Evolutionary conservation across 164 flowering plant genomes (phyloP).

Genomic region (Liquidambar formosana): DNA sequence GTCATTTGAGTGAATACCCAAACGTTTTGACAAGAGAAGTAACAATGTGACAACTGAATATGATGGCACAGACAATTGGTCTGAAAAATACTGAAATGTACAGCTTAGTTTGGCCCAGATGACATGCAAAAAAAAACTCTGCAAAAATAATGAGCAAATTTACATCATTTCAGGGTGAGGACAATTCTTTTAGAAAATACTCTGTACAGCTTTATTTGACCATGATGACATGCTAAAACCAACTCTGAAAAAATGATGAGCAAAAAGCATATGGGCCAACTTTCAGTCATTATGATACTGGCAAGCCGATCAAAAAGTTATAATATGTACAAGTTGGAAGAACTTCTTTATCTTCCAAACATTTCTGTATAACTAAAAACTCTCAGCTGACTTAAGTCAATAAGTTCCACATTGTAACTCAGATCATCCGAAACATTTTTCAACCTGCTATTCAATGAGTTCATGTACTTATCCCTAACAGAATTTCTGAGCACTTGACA

Average conservation of each 20-base stretch:
- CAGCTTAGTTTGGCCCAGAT: background rate
- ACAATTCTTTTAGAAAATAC: background rate
- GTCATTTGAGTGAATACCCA: background rate
- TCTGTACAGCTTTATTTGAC: background rate
- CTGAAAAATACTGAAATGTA: background rate
- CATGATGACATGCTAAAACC: background rate
- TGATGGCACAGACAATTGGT: background rate
- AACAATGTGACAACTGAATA: background rate
- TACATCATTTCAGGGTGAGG: too few species aligned
- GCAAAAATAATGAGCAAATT: background rate
- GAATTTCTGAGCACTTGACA: too few species aligned
- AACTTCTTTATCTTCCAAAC: background rate
- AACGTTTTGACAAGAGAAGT: background rate
- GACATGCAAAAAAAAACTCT: background rate
- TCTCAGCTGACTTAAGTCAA: too few species aligned
- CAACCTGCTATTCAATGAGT: too few species aligned
- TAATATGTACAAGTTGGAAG: background rate
- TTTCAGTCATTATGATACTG: too few species aligned
- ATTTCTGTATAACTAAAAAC: too few species aligned
- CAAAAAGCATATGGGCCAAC: background rate
- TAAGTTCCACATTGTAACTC: too few species aligned
- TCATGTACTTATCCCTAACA: too few species aligned
- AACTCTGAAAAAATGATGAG: background rate
- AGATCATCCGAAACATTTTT: too few species aligned
- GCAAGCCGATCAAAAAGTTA: background rate